Base-by-base conservation (phyloP, 1,284 basidiomycete species). In the Papiliotrema nemorosa region DNA sequence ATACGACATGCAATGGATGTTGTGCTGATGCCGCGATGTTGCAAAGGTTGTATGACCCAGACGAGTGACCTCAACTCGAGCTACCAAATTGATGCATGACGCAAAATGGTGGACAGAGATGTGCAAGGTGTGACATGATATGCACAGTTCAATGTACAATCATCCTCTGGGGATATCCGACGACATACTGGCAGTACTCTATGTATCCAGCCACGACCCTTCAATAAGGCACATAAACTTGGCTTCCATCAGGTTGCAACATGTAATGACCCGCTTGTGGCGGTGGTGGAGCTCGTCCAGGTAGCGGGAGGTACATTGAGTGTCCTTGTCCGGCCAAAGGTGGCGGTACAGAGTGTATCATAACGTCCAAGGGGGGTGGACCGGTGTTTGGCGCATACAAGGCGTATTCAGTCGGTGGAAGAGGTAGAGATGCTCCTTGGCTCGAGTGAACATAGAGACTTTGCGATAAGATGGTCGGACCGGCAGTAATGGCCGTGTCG, bases 231-330 rank as follows among this genome's bases (percentile, higher is more conserved):
- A 54, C 48, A 44, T 44, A 60, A 18, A 56, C 47, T 20, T 57
- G 55, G 5, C 38, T 52, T 5, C 59, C 59, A 43, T 60, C 59
- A 25, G 47, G 47, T 35, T 56, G 53, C 14, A 58, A 13, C 3
- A 60, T 33, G 37, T 54, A 58, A 39, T 54, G 49, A 4, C 59
- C 59, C 24, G 44, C 18, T 24, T 40, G 43, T 20, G 18, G 13
- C 42, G 18, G 13, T 29, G 42, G 7, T 20, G 20, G 13, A n/a
- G 31, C 24, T 12, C 33, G 21, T n/a, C n/a, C n/a, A n/a, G n/a
- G n/a, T n/a, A n/a, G n/a, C n/a, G n/a, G n/a, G n/a, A n/a, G n/a
- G n/a, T n/a, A n/a, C n/a, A n/a, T n/a, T n/a, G 27, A 21, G 36
- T 7, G 13, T 26, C 9, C 10, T 18, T 12, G 18, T 7, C 13